These are phyloP conservation scores for Eleusine indica DNA, from an alignment of 176 grass and related monocot genomes.

Conservation along the genomic window DNA sequence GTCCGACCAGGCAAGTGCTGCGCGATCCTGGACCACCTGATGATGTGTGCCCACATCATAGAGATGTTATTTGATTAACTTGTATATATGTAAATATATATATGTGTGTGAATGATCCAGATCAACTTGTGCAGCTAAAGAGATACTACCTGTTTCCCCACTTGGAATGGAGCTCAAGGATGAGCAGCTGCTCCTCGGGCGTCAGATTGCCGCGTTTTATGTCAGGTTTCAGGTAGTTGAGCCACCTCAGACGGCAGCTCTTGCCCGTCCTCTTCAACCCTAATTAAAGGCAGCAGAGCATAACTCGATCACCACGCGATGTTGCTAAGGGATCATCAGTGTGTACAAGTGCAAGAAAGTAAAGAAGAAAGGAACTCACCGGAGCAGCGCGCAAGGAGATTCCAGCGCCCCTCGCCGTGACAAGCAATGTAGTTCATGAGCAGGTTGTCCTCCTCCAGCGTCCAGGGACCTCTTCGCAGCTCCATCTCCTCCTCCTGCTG, in stretches of 20 bases:
- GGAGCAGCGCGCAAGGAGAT: conserved; percentile 83
- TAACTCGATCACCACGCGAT: background rate
- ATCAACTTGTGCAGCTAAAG: too few species aligned
- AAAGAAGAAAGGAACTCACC: conserved; percentile 42
- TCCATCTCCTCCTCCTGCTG: conserved; percentile 68
- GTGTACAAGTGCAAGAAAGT: background rate
- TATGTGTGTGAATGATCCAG: background rate
- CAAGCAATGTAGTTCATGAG: conserved; percentile 95
- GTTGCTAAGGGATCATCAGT: background rate
- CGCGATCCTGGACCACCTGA: conserved; percentile 82
- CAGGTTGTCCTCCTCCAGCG: conserved; percentile 81
- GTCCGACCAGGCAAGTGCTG: conserved; percentile 82
- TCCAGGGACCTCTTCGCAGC: conserved; percentile 88
- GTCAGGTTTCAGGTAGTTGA: conserved; percentile 93
- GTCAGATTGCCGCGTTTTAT: conserved; percentile 84
- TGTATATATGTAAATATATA: background rate
- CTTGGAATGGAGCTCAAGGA: conserved; percentile 94
- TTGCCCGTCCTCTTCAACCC: conserved; percentile 93
- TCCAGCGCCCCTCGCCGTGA: conserved; percentile 92
- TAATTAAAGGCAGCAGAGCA: background rate
- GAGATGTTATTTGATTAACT: background rate
- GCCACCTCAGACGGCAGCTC: conserved; percentile 86
- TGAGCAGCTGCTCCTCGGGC: conserved; percentile 85
- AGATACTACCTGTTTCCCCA: conserved; percentile 82
- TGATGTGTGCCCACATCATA: background rate